These are phyloP conservation scores for Pythium vanterpoolii DNA, from an alignment of 352 stramenopile genomes.

Conservation along the genomic window DNA sequence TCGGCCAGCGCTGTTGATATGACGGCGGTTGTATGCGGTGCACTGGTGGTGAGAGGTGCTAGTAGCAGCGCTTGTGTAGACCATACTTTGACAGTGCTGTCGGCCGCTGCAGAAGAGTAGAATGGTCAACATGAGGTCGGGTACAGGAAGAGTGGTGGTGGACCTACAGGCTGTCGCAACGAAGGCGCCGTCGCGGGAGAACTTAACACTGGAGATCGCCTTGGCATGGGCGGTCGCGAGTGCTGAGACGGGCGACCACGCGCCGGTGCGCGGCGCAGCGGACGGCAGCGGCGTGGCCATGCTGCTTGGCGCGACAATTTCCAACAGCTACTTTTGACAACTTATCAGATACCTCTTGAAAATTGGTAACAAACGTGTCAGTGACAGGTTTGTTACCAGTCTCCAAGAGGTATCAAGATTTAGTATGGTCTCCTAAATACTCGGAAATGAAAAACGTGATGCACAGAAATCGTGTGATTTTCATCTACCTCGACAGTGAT, in stretches of 20 bases:
- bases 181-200: conserved; percentile 46
- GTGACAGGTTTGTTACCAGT: no score
- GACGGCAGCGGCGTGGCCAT: background rate
- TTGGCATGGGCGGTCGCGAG: conserved; percentile 42
- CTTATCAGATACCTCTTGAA: no score
- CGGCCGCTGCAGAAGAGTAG: conserved; percentile 44
- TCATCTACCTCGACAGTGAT: no score
- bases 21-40: background rate
- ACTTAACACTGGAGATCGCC: conserved; percentile 73
- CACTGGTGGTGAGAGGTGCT: background rate
- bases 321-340: background rate
- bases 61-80: conserved; percentile 27
- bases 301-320: background rate
- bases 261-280: background rate
- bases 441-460: background rate
- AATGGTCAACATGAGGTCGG: background rate
- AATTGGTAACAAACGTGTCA: no score
- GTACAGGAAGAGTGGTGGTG: background rate
- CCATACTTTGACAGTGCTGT: conserved; percentile 82
- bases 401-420: background rate
- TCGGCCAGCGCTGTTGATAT: background rate
- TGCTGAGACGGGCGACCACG: background rate
- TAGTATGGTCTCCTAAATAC: conserved; percentile 3
- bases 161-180: conserved; percentile 58
- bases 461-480: background rate